phyloP scores from a whole-genome alignment of 148 eudicot genomes.

The Arctostaphylos glauca region DNA sequence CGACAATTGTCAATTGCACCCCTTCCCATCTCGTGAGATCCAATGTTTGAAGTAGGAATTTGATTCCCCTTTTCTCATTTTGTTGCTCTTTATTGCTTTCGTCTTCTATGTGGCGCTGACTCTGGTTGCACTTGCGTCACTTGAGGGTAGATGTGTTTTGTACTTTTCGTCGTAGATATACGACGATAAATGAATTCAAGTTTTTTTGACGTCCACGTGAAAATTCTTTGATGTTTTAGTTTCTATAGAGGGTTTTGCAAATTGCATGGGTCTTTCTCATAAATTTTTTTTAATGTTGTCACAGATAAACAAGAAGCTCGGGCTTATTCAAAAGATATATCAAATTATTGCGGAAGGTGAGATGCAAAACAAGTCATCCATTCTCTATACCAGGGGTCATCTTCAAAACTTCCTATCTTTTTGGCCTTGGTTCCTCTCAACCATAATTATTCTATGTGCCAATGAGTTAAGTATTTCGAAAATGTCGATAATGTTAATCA shows the following conservation, averaged over 20 bases:
- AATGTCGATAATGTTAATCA: neutral
- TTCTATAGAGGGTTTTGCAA: neutral
- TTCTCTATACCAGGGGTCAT: neutral
- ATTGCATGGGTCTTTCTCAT: neutral
- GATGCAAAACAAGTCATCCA: conserved; percentile 11
- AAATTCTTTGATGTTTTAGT: neutral
- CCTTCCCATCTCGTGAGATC: neutral
- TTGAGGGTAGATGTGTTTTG: neutral
- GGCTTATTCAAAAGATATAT: conserved; percentile 89
- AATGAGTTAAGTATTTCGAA: neutral
- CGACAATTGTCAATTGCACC: neutral
- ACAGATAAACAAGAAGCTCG: conserved; percentile 90
- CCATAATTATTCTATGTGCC: neutral
- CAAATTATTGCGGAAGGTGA: conserved; percentile 94
- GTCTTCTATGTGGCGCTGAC: neutral
- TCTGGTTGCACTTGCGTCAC: neutral
- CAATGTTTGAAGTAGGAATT: no score
- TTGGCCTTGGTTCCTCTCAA: neutral
- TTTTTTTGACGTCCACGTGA: no score
- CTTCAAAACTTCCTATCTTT: neutral
- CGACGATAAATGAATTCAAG: neutral
- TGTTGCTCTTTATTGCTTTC: neutral
- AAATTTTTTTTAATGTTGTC: conserved; percentile 14
- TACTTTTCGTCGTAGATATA: neutral
- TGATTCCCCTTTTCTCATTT: neutral